Evolutionary conservation across 805 yeast genomes (phyloP).

Genomic region (Nakazawaea molendinolei): DNA sequence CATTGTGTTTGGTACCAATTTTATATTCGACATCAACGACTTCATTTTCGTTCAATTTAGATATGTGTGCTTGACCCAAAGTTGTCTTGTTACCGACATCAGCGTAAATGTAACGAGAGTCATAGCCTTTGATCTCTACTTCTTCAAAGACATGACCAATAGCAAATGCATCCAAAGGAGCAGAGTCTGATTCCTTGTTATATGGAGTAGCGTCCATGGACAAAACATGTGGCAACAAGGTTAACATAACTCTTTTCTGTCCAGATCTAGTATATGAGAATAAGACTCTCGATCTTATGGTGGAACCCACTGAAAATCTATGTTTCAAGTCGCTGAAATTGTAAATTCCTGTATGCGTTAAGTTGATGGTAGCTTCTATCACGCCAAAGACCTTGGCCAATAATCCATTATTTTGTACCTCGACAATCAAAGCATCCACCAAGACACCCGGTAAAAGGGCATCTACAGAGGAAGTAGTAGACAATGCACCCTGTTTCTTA

Average conservation of each 20-base stretch:
- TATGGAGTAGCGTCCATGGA: constrained; percentile 20
- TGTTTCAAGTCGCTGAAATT: constrained; percentile 46
- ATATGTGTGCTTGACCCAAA: constrained; percentile 72
- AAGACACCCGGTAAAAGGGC: constrained; percentile 81
- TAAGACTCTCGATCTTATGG: constrained; percentile 61
- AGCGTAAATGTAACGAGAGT: constrained; percentile 48
- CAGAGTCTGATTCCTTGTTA: constrained; percentile 20
- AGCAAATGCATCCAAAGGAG: constrained; percentile 62
- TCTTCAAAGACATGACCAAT: constrained; percentile 63
- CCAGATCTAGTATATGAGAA: constrained; percentile 44
- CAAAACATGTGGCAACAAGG: constrained; percentile 52
- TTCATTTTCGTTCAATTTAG: constrained; percentile 52
- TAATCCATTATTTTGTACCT: constrained; percentile 55
- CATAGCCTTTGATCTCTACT: constrained; percentile 56
- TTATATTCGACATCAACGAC: constrained; percentile 42
- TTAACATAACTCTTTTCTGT: constrained; percentile 55
- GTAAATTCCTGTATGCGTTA: constrained; percentile 52
- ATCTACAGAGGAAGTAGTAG: constrained; percentile 65
- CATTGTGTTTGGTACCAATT: constrained; percentile 61
- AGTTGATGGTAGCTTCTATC: constrained; percentile 61
- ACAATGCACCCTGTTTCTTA: constrained; percentile 40
- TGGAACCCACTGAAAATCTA: constrained; percentile 61
- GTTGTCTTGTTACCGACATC: constrained; percentile 45
- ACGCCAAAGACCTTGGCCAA: constrained; percentile 70
- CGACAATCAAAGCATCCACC: constrained; percentile 66